phyloP scores from a whole-genome alignment of 192 early-diverging fungal genomes.

The Anaeromyces robustus region DNA sequence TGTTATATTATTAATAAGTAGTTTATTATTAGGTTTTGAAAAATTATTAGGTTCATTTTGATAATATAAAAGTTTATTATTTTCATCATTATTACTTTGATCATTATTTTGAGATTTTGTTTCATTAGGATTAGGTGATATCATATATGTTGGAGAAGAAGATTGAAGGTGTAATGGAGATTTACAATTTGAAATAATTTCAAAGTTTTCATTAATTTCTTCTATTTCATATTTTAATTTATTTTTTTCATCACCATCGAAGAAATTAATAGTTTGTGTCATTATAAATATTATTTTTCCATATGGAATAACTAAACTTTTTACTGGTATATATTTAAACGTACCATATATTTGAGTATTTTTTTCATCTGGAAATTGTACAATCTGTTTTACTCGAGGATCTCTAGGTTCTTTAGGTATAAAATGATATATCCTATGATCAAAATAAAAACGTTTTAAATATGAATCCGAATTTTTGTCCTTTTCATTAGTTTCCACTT shows the following conservation, averaged over 20 bases:
- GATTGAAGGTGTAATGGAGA: background rate
- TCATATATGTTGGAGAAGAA: background rate
- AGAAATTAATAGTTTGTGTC: background rate
- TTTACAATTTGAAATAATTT: background rate
- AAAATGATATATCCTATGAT: background rate
- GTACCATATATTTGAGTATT: background rate
- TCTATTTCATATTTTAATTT: background rate
- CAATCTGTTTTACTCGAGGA: background rate
- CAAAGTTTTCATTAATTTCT: background rate
- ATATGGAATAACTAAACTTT: background rate
- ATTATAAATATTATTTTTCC: background rate
- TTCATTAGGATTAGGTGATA: background rate
- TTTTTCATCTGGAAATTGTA: background rate
- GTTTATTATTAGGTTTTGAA: background rate
- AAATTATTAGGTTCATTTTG: background rate
- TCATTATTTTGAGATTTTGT: background rate
- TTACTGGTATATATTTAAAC: background rate
- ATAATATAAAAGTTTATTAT: background rate
- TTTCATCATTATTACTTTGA: background rate
- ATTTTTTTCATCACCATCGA: background rate
- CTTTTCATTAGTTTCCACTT: background rate
- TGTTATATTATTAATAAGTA: no score
- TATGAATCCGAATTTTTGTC: background rate
- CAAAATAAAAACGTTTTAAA: background rate
- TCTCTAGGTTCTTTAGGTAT: background rate